phyloP scores from a whole-genome alignment of 2,329 filamentous ascomycete species.

The Paramyrothecium sp. region DNA sequence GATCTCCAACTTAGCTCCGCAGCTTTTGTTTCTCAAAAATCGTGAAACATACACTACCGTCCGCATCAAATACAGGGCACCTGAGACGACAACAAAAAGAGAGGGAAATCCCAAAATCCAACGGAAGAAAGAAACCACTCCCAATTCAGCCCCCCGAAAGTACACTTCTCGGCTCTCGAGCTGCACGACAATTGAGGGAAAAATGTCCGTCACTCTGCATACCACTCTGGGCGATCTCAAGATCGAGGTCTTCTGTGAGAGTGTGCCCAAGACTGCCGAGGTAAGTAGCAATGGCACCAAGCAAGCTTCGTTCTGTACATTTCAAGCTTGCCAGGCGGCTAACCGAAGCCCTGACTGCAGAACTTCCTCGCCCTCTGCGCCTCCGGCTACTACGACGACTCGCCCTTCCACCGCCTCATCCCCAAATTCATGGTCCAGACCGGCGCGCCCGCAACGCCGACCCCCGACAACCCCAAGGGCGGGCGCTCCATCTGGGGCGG shows the following conservation, averaged over 20 bases:
- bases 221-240: constrained; percentile 90
- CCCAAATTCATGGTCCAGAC: constrained; percentile 80
- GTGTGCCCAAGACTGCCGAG: constrained; percentile 88
- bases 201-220: constrained; percentile 73
- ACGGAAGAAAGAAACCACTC: no score
- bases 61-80: no score
- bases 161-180: no score
- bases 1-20: no score
- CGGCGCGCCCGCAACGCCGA: constrained; percentile 58
- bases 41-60: no score
- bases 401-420: constrained; percentile 78
- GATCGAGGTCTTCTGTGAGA: constrained; percentile 93
- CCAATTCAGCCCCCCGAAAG: no score
- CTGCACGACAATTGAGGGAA: background rate
- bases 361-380: constrained; percentile 88
- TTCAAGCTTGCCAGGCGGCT: background rate
- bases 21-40: no score
- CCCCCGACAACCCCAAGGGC: constrained; percentile 61
- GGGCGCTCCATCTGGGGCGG: constrained; percentile 72
- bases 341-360: constrained; percentile 34
- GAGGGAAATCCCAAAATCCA: no score
- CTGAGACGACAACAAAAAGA: no score
- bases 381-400: constrained; percentile 71
- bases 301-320: no score
- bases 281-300: constrained; percentile 36